A percentile compares a stretch with the other conserved stretches of the same genome.
phyloP scores from a whole-genome alignment of 2,329 filamentous ascomycete species.

The Lachnellula arida region DNA sequence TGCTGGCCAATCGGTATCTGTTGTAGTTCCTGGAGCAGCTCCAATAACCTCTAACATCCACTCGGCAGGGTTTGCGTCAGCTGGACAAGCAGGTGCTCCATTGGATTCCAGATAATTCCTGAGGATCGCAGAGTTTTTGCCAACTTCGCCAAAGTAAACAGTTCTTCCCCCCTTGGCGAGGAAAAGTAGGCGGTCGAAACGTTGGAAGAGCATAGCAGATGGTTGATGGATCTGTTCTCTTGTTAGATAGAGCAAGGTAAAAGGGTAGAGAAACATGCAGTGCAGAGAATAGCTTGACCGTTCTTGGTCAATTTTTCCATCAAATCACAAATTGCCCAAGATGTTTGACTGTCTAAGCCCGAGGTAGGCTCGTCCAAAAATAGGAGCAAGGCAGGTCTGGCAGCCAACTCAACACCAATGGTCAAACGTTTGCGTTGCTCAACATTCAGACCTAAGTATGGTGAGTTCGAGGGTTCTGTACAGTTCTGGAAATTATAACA shows the following conservation, averaged over 20 bases:
- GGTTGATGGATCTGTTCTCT: constrained; percentile 72
- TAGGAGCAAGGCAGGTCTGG: constrained; percentile 81
- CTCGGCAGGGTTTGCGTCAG: constrained; percentile 73
- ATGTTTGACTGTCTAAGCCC: constrained; percentile 86
- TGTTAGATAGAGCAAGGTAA: not conserved
- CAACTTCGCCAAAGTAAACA: constrained; percentile 78
- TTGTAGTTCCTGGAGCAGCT: constrained; percentile 52
- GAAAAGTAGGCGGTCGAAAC: constrained; percentile 77
- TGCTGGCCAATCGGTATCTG: constrained; percentile 57
- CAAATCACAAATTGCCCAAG: constrained; percentile 84
- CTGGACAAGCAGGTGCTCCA: constrained; percentile 59
- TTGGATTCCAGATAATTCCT: constrained; percentile 72
- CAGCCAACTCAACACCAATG: constrained; percentile 90
- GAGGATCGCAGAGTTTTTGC: constrained; percentile 61
- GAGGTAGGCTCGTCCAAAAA: constrained; percentile 95
- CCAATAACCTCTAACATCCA: constrained; percentile 67
- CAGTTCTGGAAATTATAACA: constrained; percentile 66
- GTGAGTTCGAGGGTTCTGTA: not conserved
- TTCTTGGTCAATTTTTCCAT: constrained; percentile 84
- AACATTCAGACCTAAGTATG: constrained; percentile 50
- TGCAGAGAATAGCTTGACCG: constrained; percentile 87
- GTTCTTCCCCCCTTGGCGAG: constrained; percentile 69
- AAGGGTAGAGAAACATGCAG: constrained; percentile 32
- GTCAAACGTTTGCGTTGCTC: constrained; percentile 74
- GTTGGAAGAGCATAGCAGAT: constrained; percentile 86